Evolutionary conservation across 2,329 filamentous ascomycete genomes (phyloP).

Genomic region (Fusarium sp.): DNA sequence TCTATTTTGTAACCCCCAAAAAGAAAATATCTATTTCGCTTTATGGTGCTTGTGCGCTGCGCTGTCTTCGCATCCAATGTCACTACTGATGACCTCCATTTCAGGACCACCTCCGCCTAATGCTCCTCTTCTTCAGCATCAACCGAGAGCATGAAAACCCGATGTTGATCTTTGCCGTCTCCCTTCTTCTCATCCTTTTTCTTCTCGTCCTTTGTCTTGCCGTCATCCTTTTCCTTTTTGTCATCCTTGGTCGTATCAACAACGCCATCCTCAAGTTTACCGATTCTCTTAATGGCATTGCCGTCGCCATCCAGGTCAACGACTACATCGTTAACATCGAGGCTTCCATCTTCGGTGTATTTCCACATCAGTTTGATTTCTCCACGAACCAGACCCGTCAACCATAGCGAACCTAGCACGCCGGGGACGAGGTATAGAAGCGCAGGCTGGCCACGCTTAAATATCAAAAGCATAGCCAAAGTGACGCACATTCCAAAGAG

Average conservation of each 20-base stretch:
- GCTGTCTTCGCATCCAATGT: neutral
- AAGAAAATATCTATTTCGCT: neutral
- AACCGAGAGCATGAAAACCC: constrained; percentile 51
- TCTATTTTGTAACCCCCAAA: neutral
- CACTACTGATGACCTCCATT: neutral
- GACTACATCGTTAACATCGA: constrained; percentile 66
- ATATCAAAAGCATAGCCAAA: constrained; percentile 79
- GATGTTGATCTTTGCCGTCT: constrained; percentile 41
- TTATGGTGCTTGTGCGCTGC: neutral
- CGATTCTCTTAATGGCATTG: constrained; percentile 56
- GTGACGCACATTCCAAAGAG: constrained; percentile 80
- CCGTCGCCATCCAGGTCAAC: constrained; percentile 65
- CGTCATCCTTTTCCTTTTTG: constrained; percentile 42
- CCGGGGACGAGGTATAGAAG: constrained; percentile 92
- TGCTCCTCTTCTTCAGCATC: constrained; percentile 42
- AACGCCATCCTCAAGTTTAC: constrained; percentile 53
- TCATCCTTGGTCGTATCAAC: constrained; percentile 50
- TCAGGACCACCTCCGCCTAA: constrained; percentile 24
- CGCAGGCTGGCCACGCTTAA: constrained; percentile 86
- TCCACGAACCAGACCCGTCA: constrained; percentile 75
- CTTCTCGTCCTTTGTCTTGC: constrained; percentile 24
- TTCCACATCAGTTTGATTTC: constrained; percentile 82
- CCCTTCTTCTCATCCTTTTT: constrained; percentile 12
- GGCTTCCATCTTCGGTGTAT: constrained; percentile 78
- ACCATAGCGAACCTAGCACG: constrained; percentile 79